phyloP scores from a whole-genome alignment of 1,139 yeast genomes.

The Keqinozyma sinolaborantium region DNA sequence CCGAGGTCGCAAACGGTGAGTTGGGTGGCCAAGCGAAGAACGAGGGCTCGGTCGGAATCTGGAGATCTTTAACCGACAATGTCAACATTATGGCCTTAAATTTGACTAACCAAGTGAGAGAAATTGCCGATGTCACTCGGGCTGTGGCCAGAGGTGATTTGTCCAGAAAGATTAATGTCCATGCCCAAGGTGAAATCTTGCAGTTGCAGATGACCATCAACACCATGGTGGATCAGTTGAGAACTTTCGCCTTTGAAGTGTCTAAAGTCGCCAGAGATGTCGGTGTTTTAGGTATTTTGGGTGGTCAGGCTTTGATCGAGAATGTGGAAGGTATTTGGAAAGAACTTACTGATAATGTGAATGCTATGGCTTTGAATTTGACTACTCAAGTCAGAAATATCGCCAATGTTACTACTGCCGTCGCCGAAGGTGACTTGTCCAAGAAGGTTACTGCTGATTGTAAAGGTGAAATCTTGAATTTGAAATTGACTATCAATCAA shows the following conservation, averaged over 20 bases:
- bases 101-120: slow-evolving; percentile 79
- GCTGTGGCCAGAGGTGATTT: slow-evolving; percentile 82
- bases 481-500: slow-evolving; percentile 75
- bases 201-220: slow-evolving; percentile 78
- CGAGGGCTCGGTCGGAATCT: slow-evolving; percentile 79
- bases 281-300: slow-evolving; percentile 83
- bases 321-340: slow-evolving; percentile 90
- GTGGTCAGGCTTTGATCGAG: slow-evolving; percentile 83
- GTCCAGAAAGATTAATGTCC: slow-evolving; percentile 73
- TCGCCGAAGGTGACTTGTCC: slow-evolving; percentile 84
- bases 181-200: slow-evolving; percentile 80
- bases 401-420: slow-evolving; percentile 89
- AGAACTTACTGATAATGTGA: slow-evolving; percentile 83
- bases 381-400: slow-evolving; percentile 87
- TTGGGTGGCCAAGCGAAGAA: slow-evolving; percentile 86
- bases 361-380: slow-evolving; percentile 85
- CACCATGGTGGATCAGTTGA: slow-evolving; percentile 84
- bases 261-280: slow-evolving; percentile 87
- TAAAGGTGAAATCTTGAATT: slow-evolving; percentile 80
- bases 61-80: slow-evolving; percentile 81
- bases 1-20: slow-evolving; percentile 86
- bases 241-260: slow-evolving; percentile 86
- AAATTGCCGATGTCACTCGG: slow-evolving; percentile 83
- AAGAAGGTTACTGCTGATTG: slow-evolving; percentile 87
- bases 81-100: slow-evolving; percentile 87